Evolutionary conservation across 345 rosid genomes (phyloP), one percentile per base, ranked within the genome.

Genomic region (Ceriops decandra): DNA sequence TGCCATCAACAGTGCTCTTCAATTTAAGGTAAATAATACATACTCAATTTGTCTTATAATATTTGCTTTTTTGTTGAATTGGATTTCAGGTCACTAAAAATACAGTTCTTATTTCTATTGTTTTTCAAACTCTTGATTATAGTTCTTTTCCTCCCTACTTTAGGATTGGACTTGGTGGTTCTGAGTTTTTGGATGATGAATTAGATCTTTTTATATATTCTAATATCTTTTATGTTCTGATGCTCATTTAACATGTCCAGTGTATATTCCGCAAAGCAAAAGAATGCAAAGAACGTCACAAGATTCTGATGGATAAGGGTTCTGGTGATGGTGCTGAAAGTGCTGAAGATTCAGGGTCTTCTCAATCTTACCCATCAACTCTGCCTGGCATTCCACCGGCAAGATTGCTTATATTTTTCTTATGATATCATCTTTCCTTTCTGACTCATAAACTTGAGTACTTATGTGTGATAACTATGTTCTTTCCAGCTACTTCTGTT

Each of bases 381-480:
- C 83, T 95, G 77, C 99, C 99, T 75, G 99, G 99, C 84, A 95
- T 95, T 52, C 99, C 99, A 5, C 90, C 90, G 98, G 99, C 84
- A 76, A 70, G 73, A 62, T 57, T 62, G 68, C 63, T 32, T 63
- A 16, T 58, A 32, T 35, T 65, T 60, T 61, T 63, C 33, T 56
- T 57, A 60, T 38, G 57, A 17, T 80, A 21, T 56, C 59, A 4
- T 56, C 16, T 56, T 30, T 68, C 24, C 3, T 28, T 9, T n/a
- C 24, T 52, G n/a, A 57, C 4, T 46, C 47, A 13, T 53, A 64
- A 54, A 31, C 38, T 8, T 54, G 58, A n/a, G 27, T 15, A 54
- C 46, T 22, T 9, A 10, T 54, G 58, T 54, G 30, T 22, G 27
- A n/a, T 7, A 9, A 7, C 11, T 54, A 11, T 60, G 42, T 71